Evolutionary conservation across 2,329 filamentous ascomycete genomes (phyloP), one percentile per base, ranked within the genome.

Genomic region (Fonsecaea nubica): DNA sequence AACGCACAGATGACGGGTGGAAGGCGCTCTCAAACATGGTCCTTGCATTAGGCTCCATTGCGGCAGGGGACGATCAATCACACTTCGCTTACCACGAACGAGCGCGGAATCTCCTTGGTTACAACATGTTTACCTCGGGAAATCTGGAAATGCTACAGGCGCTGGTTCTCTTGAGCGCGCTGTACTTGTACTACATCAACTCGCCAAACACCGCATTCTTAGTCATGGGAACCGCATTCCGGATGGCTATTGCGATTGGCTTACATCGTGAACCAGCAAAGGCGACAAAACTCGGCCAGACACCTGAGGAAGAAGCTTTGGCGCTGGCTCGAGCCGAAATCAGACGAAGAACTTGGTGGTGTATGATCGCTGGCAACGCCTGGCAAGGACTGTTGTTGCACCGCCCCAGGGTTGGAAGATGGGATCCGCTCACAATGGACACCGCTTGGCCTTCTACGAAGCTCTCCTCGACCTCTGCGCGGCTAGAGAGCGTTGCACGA

Each of bases 21-120:
- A 81, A 91, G 21, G 88, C 88, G 7, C 78, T 92, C 4, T 80
- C 92, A 25, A 92, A 92, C 75, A 91, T 91, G 80, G 89, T 92
- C 4, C 89, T 92, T 70, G 89, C 90, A 5, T 85, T 92, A 79
- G 90, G 90, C 13, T 90, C 87, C 72, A 87, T 92, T 56, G 88
- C 86, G 1, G 87, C 88, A 35, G 77, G 79, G 2, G 79, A 82
- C 40, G 89, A 91, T 74, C 86, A 86, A 69, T 87, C 84, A 62
- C 90, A 92, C 72, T 83, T 90, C 72, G 85, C 85, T 69, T 92
- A 89, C 78, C 92, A 90, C 77, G 85, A 85, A 70, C 83, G 86
- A 35, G 87, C 89, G n/a, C 54, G 45, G 25, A 13, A 55, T 18
- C 55, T 56, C 8, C 54, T 63, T 18, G 61, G 55, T 6, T 59